Percentiles rank a stretch among this genome's conserved stretches.
These are phyloP conservation scores for Tetrapisispora fleetii DNA, from an alignment of 805 yeast species.

Conservation along the genomic window DNA sequence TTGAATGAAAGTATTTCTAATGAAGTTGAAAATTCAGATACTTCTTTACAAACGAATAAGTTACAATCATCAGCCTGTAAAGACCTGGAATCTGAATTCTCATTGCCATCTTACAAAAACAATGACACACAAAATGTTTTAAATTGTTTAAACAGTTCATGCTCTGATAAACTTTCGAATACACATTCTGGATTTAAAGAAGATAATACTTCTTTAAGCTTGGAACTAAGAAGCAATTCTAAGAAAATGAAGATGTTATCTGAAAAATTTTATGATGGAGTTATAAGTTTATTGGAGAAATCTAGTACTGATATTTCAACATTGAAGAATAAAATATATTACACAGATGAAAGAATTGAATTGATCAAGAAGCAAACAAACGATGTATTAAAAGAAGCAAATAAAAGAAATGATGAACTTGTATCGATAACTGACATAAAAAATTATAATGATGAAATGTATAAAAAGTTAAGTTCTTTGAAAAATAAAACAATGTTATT, in stretches of 20 bases:
- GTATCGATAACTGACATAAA: background rate
- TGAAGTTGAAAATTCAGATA: background rate
- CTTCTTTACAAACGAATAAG: background rate
- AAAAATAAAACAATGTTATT: constrained; percentile 20
- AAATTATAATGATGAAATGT: background rate
- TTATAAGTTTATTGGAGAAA: background rate
- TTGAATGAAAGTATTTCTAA: background rate
- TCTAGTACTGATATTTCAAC: background rate
- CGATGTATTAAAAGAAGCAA: background rate
- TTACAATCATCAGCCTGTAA: background rate
- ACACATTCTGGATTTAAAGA: background rate
- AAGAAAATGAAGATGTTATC: background rate
- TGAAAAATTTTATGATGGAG: background rate
- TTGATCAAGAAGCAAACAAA: background rate
- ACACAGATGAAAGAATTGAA: background rate
- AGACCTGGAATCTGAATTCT: background rate
- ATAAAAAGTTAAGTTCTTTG: constrained; percentile 20
- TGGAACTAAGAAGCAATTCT: background rate
- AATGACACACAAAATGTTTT: background rate
- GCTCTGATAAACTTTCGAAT: too few species aligned
- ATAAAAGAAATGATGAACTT: background rate
- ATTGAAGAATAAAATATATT: too few species aligned
- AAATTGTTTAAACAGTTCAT: too few species aligned
- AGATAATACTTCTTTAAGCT: too few species aligned
- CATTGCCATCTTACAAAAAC: background rate